Percentiles rank a stretch among this genome's conserved stretches.
Conservation (phyloP, 306 rosid species). For the Malus asiatica region DNA sequence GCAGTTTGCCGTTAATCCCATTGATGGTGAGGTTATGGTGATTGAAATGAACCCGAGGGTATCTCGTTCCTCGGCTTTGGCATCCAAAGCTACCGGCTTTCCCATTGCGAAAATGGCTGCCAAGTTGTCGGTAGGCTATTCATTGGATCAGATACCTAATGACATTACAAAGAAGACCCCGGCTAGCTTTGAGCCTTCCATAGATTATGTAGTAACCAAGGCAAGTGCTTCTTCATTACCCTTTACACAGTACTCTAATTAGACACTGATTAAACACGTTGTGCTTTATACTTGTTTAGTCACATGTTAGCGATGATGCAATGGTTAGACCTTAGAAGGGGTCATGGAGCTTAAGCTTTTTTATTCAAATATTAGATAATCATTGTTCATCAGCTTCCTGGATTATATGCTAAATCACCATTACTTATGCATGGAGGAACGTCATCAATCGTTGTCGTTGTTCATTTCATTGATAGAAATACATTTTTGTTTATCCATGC, state of each 20-base stretch:
- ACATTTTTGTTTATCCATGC: neutral
- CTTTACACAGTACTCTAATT: neutral
- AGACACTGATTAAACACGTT: neutral
- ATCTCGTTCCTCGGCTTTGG: conserved; percentile 86
- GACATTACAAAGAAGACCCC: conserved; percentile 93
- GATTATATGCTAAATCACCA: neutral
- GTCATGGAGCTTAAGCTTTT: neutral
- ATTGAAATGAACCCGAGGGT: conserved; percentile 99
- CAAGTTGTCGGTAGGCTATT: conserved; percentile 78
- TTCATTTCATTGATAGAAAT: neutral
- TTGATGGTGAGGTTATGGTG: conserved; percentile 86
- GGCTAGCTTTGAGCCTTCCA: conserved; percentile 95
- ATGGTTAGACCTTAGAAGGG: neutral
- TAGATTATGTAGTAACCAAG: conserved; percentile 97
- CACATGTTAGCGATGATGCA: neutral
- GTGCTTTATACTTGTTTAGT: neutral
- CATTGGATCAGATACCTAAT: conserved; percentile 86
- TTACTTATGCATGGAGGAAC: neutral
- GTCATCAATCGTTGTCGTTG: neutral
- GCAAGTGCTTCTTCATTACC: conserved; percentile 28
- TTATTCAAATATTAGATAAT: neutral
- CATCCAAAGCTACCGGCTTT: conserved; percentile 92
- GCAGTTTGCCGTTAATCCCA: conserved; percentile 87
- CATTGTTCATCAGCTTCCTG: neutral
- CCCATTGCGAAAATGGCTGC: conserved; percentile 98